Evolutionary conservation across 75 land plant genomes (phyloP).

Genomic region (Chamaecyparis obtusa): DNA sequence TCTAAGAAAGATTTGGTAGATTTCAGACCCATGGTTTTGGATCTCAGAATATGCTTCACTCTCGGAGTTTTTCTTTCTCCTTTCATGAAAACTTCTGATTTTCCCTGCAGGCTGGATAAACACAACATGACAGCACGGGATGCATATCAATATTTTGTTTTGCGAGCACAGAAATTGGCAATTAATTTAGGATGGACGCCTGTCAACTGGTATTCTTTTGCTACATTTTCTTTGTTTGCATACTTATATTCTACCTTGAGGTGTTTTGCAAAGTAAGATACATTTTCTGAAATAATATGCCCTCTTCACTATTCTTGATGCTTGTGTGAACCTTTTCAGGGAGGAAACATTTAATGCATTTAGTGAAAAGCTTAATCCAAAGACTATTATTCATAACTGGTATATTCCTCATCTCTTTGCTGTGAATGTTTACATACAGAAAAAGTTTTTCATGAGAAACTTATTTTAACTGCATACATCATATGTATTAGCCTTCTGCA

Average conservation of each 20-base stretch:
- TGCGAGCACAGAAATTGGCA: slow-evolving; percentile 83
- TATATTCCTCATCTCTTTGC: slow-evolving; percentile 22
- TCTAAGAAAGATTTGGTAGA: background rate
- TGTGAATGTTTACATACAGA: background rate
- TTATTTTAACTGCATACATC: background rate
- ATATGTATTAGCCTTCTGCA: background rate
- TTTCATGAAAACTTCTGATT: background rate
- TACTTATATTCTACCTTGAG: background rate
- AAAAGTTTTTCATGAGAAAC: background rate
- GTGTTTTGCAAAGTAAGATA: background rate
- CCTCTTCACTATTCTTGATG: background rate
- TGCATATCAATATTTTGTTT: slow-evolving; percentile 87
- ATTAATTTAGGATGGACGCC: slow-evolving; percentile 67
- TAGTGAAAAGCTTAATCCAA: slow-evolving; percentile 47
- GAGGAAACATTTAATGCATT: slow-evolving; percentile 88
- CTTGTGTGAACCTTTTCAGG: slow-evolving; percentile 39
- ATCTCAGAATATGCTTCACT: background rate
- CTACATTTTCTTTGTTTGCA: background rate
- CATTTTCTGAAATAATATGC: background rate
- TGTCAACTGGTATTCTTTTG: slow-evolving; percentile 77
- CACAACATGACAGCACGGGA: slow-evolving; percentile 66
- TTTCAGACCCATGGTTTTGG: background rate
- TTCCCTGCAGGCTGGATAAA: slow-evolving; percentile 60
- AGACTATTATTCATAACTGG: slow-evolving; percentile 92
- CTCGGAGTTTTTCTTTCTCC: background rate